Base-by-base conservation (phyloP, 2,329 filamentous ascomycete genomes). In the Pseudogymnoascus sp. region DNA sequence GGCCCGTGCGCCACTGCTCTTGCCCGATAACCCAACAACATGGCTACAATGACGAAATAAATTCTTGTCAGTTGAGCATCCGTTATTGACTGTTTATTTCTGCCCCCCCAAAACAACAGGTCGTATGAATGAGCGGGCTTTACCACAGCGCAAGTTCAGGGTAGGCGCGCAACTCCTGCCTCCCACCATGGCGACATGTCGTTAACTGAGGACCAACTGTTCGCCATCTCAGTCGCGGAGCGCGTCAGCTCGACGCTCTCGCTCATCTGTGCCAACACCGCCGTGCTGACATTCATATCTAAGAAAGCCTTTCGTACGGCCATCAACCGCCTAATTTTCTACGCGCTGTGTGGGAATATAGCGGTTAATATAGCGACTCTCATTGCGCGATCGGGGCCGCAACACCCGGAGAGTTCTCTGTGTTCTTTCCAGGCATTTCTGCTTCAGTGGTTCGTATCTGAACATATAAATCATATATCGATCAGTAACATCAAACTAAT, bases 351-450 rank as follows among this genome's bases (percentile, higher is more conserved):
- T 68, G 80, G 79, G 9, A 83, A 84, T 63, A 71, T 83, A 21
- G 67, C 80, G 61, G 73, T 75, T 39, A 82, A 81, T 67, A 73
- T 79, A 35, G 80, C 77, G 1, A 81, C 80, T 3, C 67, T 82
- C 9, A 78, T 82, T 26, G 78, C 78, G 72, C 75, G 2, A 77
- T 75, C 2, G 7, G 28, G 15, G 1, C 6, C 2, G 3, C 12
- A 26, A 15, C 28, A 60, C n/a, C 28, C 52, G 13, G 59, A 45
- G 39, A 45, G 18, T 15, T 38, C 10, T 18, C 12, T 55, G 8
- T 84, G 88, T 68, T 83, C 88, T 68, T 80, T 89, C 23, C 89
- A 94, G 67, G 87, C 76, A 0, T 86, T 90, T 64, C 71, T 92
- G 10, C 87, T 92, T 63, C 89, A 92, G 70, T 39, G 37, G 37